phyloP scores from a whole-genome alignment of 1,284 basidiomycete species.

The Wallemia hederae region DNA sequence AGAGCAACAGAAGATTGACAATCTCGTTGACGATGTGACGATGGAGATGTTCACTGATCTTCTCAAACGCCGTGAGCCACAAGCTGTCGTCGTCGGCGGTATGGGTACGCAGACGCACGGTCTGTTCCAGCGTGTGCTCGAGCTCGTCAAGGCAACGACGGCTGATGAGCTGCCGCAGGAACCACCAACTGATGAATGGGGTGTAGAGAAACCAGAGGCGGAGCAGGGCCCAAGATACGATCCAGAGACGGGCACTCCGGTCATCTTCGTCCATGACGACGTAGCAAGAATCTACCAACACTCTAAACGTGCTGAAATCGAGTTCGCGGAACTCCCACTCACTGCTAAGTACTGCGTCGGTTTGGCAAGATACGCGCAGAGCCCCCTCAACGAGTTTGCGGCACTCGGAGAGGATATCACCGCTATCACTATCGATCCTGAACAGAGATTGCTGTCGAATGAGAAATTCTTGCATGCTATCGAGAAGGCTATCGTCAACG shows the following conservation, averaged over 20 bases:
- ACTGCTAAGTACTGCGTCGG: conserved; percentile 85
- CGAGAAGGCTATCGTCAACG: conserved; percentile 64
- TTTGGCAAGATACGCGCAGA: conserved; percentile 74
- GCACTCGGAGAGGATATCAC: conserved; percentile 54
- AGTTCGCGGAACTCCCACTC: conserved; percentile 50
- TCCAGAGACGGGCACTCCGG: conserved; percentile 27
- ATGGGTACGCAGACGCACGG: conserved; percentile 42
- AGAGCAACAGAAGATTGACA: conserved; percentile 66
- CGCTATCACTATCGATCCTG: conserved; percentile 48
- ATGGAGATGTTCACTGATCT: conserved; percentile 50
- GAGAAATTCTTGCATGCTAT: conserved; percentile 58
- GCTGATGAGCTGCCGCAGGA: conserved; percentile 21
- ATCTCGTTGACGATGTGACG: conserved; percentile 37
- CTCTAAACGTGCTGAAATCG: conserved; percentile 52
- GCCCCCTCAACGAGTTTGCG: conserved; percentile 74
- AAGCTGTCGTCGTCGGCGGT: conserved; percentile 60
- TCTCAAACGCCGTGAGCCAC: conserved; percentile 48
- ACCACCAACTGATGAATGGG: conserved; percentile 1
- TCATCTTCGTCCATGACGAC: conserved; percentile 67
- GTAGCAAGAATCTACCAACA: conserved; percentile 83
- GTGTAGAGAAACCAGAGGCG: background rate
- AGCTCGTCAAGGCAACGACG: conserved; percentile 27
- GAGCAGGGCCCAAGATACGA: background rate
- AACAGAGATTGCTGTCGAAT: conserved; percentile 45
- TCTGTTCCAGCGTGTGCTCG: conserved; percentile 17